Evolutionary conservation across 2,329 filamentous ascomycete species (phyloP).

Genomic region (Westerdykella ornata): DNA sequence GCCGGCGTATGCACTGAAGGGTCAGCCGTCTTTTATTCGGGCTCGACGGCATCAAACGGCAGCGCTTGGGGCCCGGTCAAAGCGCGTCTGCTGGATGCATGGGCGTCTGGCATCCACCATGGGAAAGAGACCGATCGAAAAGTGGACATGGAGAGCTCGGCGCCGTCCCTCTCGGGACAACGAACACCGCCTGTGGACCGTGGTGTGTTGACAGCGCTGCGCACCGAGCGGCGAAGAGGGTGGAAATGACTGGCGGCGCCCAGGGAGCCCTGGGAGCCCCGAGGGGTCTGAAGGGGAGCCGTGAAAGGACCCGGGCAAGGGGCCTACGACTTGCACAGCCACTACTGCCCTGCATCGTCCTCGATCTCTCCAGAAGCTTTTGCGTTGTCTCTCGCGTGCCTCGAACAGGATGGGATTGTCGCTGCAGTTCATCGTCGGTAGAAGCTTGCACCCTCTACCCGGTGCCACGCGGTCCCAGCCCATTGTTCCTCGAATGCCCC

Average conservation of each 20-base stretch:
- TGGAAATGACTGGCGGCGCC: neutral
- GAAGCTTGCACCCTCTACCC: constrained; percentile 19
- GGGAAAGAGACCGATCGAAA: neutral
- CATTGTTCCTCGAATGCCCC: constrained; percentile 28
- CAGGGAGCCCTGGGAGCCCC: neutral
- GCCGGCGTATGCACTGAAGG: constrained; percentile 16
- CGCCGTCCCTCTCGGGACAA: too few species aligned
- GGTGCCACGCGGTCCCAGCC: constrained; percentile 24
- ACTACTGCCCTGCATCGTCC: constrained; percentile 29
- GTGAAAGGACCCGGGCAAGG: too few species aligned
- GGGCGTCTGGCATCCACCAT: constrained; percentile 3
- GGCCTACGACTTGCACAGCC: constrained; percentile 27
- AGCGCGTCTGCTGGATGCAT: constrained; percentile 12
- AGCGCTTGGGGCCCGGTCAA: constrained; percentile 17
- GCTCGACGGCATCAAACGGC: constrained; percentile 22
- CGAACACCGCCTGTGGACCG: neutral
- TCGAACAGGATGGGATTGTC: constrained; percentile 30
- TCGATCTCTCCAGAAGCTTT: constrained; percentile 22
- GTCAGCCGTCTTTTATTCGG: constrained; percentile 35
- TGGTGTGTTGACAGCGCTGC: neutral
- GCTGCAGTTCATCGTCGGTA: constrained; percentile 16
- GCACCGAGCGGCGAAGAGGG: neutral
- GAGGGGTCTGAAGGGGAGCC: too few species aligned
- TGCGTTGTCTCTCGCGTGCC: constrained; percentile 4
- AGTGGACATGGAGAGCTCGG: too few species aligned